Base-by-base conservation (phyloP, 2,329 filamentous ascomycete species). In the Parafenestella ontariensis region DNA sequence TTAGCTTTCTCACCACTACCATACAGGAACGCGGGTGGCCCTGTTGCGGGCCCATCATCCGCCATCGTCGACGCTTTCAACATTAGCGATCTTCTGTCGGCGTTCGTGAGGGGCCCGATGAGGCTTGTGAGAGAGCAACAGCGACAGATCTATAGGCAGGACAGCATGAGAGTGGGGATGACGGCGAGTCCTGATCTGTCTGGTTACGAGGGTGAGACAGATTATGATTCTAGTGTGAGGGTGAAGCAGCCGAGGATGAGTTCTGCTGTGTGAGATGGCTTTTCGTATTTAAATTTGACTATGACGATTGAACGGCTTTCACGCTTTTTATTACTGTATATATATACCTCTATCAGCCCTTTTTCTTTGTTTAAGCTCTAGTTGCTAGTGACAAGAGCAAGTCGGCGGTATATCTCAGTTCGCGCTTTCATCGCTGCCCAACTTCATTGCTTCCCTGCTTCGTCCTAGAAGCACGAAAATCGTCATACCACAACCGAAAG, bases 61-160 rank as follows among this genome's bases (percentile, higher is more conserved):
- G 70, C 70, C 0, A 47, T 72, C 8, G 17, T 69, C 2, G 56
- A 73, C 31, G 69, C 69, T 1, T 52, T 71, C n/a, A 66, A 73
- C 28, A 61, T 72, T 10, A 59, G 54, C 3, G 70, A 73, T 57
- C 42, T 73, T 29, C 39, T 72, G 11, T 61, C 59, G 1, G 64
- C 64, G 1, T 72, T 71, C 49, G 50, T 69, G 5, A 57, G 64
- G 13, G 70, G 71, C 1, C 69, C 71, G 2, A 72, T 73, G 69
- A 59, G 69, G 45, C 49, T 74, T 34, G 55, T 74, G 0, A 60
- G 62, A 29, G 65, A 69, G 18, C 70, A 73, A 45, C 61, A 70
- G 49, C 54, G 62, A 49, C 58, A 61, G 26, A 66, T 72, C 26
- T 31, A 59, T 31, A 55, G 66, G 20, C 53, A 64, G 43, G 51